Evolutionary conservation across 2,329 filamentous ascomycete genomes (phyloP).

Genomic region (Aspergillus floridensis): DNA sequence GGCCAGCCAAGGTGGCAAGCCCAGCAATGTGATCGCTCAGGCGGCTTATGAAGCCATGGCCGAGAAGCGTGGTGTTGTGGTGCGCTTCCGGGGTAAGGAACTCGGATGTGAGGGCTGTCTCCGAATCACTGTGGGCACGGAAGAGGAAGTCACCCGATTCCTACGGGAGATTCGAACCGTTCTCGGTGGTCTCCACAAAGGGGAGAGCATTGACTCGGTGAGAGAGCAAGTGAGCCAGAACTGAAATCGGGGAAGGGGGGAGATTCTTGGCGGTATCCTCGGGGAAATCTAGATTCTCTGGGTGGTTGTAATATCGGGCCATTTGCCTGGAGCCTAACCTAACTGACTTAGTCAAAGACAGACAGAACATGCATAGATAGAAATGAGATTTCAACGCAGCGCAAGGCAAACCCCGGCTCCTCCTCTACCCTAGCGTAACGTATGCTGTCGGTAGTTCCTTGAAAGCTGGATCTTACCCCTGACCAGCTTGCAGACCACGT

Average conservation of each 20-base stretch:
- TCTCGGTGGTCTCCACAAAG: conserved; percentile 49
- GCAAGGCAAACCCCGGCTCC: background rate
- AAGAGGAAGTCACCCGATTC: conserved; percentile 78
- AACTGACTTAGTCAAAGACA: too few species aligned
- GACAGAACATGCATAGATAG: background rate
- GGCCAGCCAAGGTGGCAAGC: conserved; percentile 56
- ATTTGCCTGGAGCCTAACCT: background rate
- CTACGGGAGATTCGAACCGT: conserved; percentile 63
- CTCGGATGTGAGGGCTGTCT: conserved; percentile 84
- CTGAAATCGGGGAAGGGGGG: background rate
- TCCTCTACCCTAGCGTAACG: background rate
- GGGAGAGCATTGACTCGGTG: conserved; percentile 30
- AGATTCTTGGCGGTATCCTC: background rate
- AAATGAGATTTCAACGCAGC: background rate
- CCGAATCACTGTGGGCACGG: conserved; percentile 88
- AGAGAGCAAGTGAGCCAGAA: background rate
- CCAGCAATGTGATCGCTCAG: conserved; percentile 75
- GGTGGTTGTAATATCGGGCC: background rate
- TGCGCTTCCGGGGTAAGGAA: conserved; percentile 91
- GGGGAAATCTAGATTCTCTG: background rate
- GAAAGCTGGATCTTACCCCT: background rate
- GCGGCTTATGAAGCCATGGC: conserved; percentile 81
- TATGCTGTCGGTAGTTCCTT: background rate
- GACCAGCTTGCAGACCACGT: background rate
- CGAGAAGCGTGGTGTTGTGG: conserved; percentile 83